Percentiles rank a stretch among this genome's conserved stretches.
phyloP scores from a whole-genome alignment of 208 protist genomes.

The Trypanosoma mega region DNA sequence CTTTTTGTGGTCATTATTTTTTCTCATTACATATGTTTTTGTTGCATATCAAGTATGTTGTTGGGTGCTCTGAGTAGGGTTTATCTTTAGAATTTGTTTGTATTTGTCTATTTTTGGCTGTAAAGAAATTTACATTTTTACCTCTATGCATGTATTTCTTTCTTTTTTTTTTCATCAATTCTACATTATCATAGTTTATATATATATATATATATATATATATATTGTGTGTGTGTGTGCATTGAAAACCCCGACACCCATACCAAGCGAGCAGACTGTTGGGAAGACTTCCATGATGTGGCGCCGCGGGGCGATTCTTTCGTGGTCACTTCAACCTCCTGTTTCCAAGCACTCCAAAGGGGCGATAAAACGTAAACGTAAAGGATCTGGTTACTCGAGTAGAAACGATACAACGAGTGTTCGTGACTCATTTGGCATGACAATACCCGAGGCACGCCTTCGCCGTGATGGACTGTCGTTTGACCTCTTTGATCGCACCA shows the following conservation, averaged over 20 bases:
- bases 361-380: background rate
- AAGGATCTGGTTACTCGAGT: slow-evolving; percentile 1
- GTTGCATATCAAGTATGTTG: too few species aligned
- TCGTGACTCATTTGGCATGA: slow-evolving; percentile 36
- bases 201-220: slow-evolving; percentile 5
- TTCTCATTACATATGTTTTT: too few species aligned
- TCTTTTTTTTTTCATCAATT: too few species aligned
- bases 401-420: background rate
- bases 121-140: too few species aligned
- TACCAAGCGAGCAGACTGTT: background rate
- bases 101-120: too few species aligned
- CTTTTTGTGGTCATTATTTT: too few species aligned
- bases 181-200: background rate
- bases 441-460: slow-evolving; percentile 29
- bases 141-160: slow-evolving; percentile 2
- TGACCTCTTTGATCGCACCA: slow-evolving; percentile 25
- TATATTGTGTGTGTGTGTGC: background rate
- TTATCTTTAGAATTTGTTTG: too few species aligned
- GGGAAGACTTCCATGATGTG: too few species aligned
- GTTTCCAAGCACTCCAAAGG: background rate
- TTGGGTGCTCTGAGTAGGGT: too few species aligned
- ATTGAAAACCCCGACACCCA: background rate
- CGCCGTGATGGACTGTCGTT: slow-evolving; percentile 18
- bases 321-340: background rate
- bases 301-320: background rate